Base-by-base conservation (phyloP, 768 basidiomycete genomes). In the Podaxis mareebaensis region DNA sequence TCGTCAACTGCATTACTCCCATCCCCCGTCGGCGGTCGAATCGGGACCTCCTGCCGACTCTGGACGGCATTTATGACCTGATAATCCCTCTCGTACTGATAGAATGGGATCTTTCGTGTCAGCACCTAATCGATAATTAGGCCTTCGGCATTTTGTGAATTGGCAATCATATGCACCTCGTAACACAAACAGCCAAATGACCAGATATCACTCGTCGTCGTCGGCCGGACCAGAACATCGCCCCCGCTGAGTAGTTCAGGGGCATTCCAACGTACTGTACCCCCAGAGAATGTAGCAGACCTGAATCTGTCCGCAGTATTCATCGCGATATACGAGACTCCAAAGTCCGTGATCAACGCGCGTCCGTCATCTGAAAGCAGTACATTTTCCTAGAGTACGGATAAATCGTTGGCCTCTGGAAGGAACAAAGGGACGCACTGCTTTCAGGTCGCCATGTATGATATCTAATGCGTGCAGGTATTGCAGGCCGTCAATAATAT, bases 101-200 rank as follows among this genome's bases (percentile, higher is more conserved):
- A 22, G 20, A 48, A 48, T 8, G 46, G 17, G 20, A 48, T 6
- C 8, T 24, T 11, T 2, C 20, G 20, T 4, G 20, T n/a, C 12
- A 48, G 5, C 8, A 48, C 4, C 46, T 48, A 3, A 15, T 48
- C 3, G 20, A 17, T 11, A 48, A n/a, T 28, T 28, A 28, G 4
- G 4, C 1, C 13, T 15, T 42, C 10, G 13, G 40, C 10, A 42
- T 10, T 17, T 42, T 13, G 40, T 42, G 40, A 28, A 0, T 28
- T 3, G 1, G 10, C 3, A 48, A 22, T 4, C 10, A 1, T 4
- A 48, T 10, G 10, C 22, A 54, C 53, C 53, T 54, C 53, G 17
- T 36, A 54, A 22, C 53, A 54, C 22, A 53, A 22, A n/a, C 52
- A 53, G 28, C 52, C 52, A n/a, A 53, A 53, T 12, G 52, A 26